Evolutionary conservation across 805 yeast genomes (phyloP).

Genomic region (Wickerhamiella musiphila): DNA sequence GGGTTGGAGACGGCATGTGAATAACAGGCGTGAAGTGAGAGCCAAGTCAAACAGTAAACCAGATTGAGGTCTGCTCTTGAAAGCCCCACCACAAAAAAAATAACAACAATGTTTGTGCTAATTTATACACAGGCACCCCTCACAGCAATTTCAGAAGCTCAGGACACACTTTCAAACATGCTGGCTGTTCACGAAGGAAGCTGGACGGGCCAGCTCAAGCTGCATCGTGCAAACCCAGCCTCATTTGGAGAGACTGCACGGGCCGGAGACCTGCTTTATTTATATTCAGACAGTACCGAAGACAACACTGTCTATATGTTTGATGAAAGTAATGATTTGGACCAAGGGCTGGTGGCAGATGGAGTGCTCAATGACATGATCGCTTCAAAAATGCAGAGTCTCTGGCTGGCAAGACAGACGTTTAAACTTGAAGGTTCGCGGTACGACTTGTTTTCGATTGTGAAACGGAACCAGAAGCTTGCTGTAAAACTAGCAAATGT

Average conservation of each 20-base stretch:
- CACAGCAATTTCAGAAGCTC: constrained; percentile 43
- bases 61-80: not conserved
- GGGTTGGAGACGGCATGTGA: too few species aligned
- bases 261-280: constrained; percentile 14
- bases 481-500: constrained; percentile 50
- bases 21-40: too few species aligned
- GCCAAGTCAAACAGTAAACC: not conserved
- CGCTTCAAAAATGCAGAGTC: constrained; percentile 40
- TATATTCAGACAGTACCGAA: constrained; percentile 18
- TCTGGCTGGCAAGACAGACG: constrained; percentile 54
- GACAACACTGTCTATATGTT: constrained; percentile 19
- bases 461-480: too few species aligned
- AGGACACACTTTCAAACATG: constrained; percentile 52
- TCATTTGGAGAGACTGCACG: constrained; percentile 15
- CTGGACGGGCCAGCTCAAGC: constrained; percentile 54
- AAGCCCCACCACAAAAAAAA: too few species aligned
- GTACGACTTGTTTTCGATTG: constrained; percentile 34
- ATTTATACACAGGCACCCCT: constrained; percentile 11
- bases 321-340: too few species aligned
- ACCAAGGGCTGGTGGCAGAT: constrained; percentile 27
- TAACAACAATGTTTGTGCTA: too few species aligned
- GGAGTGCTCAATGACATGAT: constrained; percentile 43
- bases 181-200: constrained; percentile 42
- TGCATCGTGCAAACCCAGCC: constrained; percentile 45
- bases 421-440: constrained; percentile 60